Evolutionary conservation across 2,329 filamentous ascomycete genomes (phyloP), one percentile per base, ranked within the genome.

Genomic region (Colletotrichum spinosum): DNA sequence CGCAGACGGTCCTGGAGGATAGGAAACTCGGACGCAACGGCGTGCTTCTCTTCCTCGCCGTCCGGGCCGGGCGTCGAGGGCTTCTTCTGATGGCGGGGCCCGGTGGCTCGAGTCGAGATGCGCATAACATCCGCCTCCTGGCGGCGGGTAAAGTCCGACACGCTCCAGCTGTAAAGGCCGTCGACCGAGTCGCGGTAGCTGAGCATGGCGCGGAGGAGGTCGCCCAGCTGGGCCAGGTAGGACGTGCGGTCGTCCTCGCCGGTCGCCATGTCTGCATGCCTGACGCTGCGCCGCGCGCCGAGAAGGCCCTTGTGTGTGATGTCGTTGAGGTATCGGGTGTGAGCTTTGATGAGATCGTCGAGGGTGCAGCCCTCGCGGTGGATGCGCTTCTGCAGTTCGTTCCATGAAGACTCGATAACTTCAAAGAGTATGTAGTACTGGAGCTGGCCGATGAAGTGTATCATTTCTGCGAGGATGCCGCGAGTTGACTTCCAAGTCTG

Each of bases 371-470:
- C 92, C 12, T 95, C 93, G 75, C 92, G 93, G 60, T 87, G 88
- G 67, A 98, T 90, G 38, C 92, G 91, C 35, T 88, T 86, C 77
- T 97, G 92, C 2, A 99, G 86, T 74, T 95, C 91, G 67, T 92
- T 92, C 97, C 96, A 99, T 53, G 93, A 96, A 41, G 92, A 91
- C 77, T 99, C 96, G 71, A 99, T 98, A 70, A 99, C 96, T 78
- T 99, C 96, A 74, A 98, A 99, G 9, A 99, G 85, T 70, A 99
- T 97, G 77, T 99, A 99, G 81, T 98, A 97, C 78, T 99, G 96
- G 12, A 99, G 85, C 78, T 99, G 96, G 69, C 93, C 93, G 73
- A 98, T 90, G 74, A 99, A 98, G 77, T 99, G 97, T 13, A 98
- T 93, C 96, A 99, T 99, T 78, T 99, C 97, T 11, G 95, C 94